These are phyloP conservation scores for Chaetomidium leptoderma DNA, from an alignment of 495 filamentous ascomycete genomes.

Conservation along the genomic window DNA sequence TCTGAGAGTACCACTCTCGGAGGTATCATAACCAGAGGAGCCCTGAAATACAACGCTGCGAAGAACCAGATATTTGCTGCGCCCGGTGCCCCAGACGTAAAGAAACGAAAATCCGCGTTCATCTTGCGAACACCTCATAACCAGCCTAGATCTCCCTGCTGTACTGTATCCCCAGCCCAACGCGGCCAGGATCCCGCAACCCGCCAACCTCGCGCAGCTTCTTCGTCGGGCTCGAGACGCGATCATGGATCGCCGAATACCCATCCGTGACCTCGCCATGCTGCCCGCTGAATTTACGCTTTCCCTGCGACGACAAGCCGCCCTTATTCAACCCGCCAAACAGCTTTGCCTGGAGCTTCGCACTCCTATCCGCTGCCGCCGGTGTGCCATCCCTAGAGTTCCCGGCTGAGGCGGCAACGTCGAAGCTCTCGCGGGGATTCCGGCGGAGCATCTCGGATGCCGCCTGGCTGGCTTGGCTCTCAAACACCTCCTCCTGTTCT, in stretches of 20 bases:
- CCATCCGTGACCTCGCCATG: slow-evolving; percentile 38
- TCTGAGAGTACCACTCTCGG: neutral
- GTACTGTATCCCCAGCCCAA: slow-evolving; percentile 63
- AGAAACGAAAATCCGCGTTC: neutral
- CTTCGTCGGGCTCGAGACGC: slow-evolving; percentile 48
- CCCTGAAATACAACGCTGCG: too few relatives aligned
- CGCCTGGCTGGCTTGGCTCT: slow-evolving; percentile 51
- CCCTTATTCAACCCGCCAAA: slow-evolving; percentile 63
- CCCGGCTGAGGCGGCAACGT: slow-evolving; percentile 41
- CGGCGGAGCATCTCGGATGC: slow-evolving; percentile 54
- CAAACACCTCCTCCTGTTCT: slow-evolving; percentile 40
- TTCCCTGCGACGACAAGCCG: slow-evolving; percentile 38
- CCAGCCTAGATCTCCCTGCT: slow-evolving; percentile 27
- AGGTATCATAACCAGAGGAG: neutral
- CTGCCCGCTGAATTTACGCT: slow-evolving; percentile 54
- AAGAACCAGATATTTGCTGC: neutral
- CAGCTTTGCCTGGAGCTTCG: slow-evolving; percentile 60
- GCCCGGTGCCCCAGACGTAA: neutral
- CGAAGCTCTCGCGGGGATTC: slow-evolving; percentile 49
- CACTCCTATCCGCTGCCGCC: slow-evolving; percentile 41
- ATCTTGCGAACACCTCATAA: neutral
- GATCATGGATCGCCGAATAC: slow-evolving; percentile 28
- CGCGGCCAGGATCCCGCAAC: slow-evolving; percentile 31
- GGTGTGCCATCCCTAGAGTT: slow-evolving; percentile 43
- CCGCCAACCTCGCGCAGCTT: slow-evolving; percentile 52